Base-by-base conservation (phyloP, 768 basidiomycete species). In the Crucibulum laeve region DNA sequence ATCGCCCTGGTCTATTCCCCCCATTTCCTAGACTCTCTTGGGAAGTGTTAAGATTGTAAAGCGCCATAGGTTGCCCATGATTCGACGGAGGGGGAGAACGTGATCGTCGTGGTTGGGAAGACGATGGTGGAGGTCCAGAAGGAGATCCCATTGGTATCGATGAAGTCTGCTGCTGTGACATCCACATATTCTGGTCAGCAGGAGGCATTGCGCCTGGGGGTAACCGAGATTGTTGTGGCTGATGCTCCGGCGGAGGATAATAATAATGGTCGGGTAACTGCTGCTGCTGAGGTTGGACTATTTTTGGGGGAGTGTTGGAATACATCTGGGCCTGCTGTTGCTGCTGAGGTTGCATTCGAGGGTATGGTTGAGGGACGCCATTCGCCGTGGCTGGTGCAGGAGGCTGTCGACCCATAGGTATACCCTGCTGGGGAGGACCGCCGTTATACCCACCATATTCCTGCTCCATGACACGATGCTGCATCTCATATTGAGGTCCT, bases 401-500 rank as follows among this genome's bases (percentile, higher is more conserved):
- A 37, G 35, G 19, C 43, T 45, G 62, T 42, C 62, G 51, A 28
- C 47, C 51, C 46, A 58, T 56, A 13, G 50, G 51, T 26, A 51
- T 41, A 25, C 50, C 65, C 17, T 63, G 63, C 45, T 69, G 65
- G 1, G 50, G 49, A 38, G 63, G 67, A 21, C 62, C 62, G 42
- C 60, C 64, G n/a, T n/a, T 21, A 52, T 70, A 74, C 42, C 68
- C 72, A 38, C 73, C 71, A 50, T 89, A 88, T 58, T 95, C 91
- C 54, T 93, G 86, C 60, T 93, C 89, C 77, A 97, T 91, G 39
- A 84, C 88, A 18, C 87, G 82, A 60, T 91, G 87, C 60, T 97
- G 94, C 79, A 89, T 84, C 56, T 95, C 94, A 58, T 95, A 97
- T 54, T 91, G 87, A 28, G 94, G 91, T 4, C 88, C 82, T 49